Base-by-base conservation (phyloP, 2,329 filamentous ascomycete genomes). In the Talaromyces sp. region DNA sequence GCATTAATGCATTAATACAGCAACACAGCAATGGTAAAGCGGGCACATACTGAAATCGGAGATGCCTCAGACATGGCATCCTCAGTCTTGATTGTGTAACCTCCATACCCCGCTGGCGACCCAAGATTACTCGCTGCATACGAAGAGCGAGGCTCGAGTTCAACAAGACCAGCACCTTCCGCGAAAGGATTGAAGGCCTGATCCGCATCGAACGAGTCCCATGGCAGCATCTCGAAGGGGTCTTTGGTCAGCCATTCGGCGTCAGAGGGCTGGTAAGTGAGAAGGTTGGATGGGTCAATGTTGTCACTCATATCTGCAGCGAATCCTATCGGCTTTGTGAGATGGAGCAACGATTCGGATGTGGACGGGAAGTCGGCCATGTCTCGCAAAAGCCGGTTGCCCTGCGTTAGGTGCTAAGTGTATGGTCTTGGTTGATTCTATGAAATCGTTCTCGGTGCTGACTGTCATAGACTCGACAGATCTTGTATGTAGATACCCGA, bases 181-280 rank as follows among this genome's bases (percentile, higher is more conserved):
- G 19, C n/a, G 19, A 62, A 57, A 19, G 57, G 54, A 22, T 63
- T 50, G 49, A 66, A 66, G 17, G 61, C 10, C 57, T 62, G 60
- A 47, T 65, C 49, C 25, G 31, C 39, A 35, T 45, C 60, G 8
- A 61, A 62, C 31, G 62, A 47, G 39, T 66, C 61, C 64, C 64
- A 66, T 6, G 61, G 49, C 45, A 63, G 41, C 22, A 66, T 56
- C 9, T 63, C 64, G 15, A 66, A 49, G 13, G 64, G 39, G 22
- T 63, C 61, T 31, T 66, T 66, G 47, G 35, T 58, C 45, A 63
- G 49, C 64, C 64, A 66, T 54, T 63, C 64, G 61, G 57, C 39
- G 37, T 63, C 61, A 35, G 64, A 62, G 10, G 56, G 62, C 45
- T 50, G 52, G 17, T 61, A 61, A 17, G 58, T 49, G 15, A 63